phyloP scores from a whole-genome alignment of 208 protist genomes.

The Acanthamoeba triangularis region DNA sequence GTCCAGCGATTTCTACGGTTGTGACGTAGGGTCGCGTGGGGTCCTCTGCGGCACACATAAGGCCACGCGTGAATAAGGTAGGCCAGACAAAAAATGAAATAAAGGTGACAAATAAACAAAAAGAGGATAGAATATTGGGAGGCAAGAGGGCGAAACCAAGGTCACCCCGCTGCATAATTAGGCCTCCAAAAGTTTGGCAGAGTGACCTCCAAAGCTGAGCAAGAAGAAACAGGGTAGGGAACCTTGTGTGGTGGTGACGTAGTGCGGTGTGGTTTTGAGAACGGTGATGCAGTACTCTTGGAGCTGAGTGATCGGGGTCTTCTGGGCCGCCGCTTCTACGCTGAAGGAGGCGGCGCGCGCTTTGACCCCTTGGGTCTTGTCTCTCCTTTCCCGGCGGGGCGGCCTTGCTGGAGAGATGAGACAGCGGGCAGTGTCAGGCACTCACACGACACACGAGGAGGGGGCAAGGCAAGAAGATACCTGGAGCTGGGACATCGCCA shows the following conservation, averaged over 20 bases:
- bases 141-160: background rate
- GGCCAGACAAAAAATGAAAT: background rate
- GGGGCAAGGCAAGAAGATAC: background rate
- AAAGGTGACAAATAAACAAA: background rate
- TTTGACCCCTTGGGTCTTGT: background rate
- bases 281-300: constrained; percentile 67
- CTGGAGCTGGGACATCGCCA: background rate
- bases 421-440: too few relatives aligned
- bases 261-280: constrained; percentile 48
- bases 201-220: too few relatives aligned
- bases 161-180: too few relatives aligned
- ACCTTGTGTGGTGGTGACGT: constrained; percentile 60
- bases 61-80: background rate
- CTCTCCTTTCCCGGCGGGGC: background rate
- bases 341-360: background rate
- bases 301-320: constrained; percentile 33
- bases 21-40: constrained; percentile 59
- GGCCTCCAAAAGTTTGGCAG: too few relatives aligned
- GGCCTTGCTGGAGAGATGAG: too few relatives aligned
- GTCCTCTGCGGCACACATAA: background rate
- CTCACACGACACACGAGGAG: background rate
- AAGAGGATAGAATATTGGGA: background rate
- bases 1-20: background rate
- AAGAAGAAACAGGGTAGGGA: too few relatives aligned
- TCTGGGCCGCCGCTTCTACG: background rate